These are phyloP conservation scores for Didymella pinodella DNA, from an alignment of 2,329 filamentous ascomycete species.

Conservation along the genomic window DNA sequence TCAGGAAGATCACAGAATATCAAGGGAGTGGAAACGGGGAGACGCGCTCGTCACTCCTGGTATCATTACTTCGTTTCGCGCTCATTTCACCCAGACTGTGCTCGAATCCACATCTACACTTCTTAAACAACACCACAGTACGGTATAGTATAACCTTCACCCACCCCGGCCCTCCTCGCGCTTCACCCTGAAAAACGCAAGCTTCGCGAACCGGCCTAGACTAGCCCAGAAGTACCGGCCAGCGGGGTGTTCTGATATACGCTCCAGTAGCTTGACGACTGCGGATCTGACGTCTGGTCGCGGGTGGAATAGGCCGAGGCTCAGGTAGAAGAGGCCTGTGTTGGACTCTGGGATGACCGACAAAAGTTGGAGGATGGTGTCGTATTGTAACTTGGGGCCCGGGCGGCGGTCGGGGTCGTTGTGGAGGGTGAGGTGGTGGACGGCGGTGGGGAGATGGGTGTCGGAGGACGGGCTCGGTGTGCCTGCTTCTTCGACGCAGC, in stretches of 20 bases:
- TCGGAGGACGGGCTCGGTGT: conserved; percentile 14
- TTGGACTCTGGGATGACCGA: conserved; percentile 85
- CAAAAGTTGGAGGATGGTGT: conserved; percentile 67
- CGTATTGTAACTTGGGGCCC: conserved; percentile 45
- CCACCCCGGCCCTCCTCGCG: conserved; percentile 59
- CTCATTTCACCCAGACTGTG: no score
- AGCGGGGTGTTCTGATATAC: conserved; percentile 85
- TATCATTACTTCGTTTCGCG: no score
- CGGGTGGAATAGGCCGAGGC: conserved; percentile 90
- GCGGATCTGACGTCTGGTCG: conserved; percentile 78
- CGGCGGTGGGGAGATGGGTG: conserved; percentile 28
- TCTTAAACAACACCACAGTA: no score
- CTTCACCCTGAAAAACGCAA: conserved; percentile 82
- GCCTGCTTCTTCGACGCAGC: conserved; percentile 67
- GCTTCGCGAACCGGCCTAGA: conserved; percentile 85
- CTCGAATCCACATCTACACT: no score
- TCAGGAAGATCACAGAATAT: no score
- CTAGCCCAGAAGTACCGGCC: conserved; percentile 92
- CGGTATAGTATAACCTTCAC: no score
- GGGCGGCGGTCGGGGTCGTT: conserved; percentile 37
- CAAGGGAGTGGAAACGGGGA: no score
- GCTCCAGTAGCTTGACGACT: conserved; percentile 80
- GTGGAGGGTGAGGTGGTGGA: conserved; percentile 35
- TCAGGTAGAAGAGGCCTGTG: conserved; percentile 88
- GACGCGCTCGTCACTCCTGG: no score